Evolutionary conservation across 495 filamentous ascomycete species (phyloP).

Genomic region (Cudoniella acicularis): DNA sequence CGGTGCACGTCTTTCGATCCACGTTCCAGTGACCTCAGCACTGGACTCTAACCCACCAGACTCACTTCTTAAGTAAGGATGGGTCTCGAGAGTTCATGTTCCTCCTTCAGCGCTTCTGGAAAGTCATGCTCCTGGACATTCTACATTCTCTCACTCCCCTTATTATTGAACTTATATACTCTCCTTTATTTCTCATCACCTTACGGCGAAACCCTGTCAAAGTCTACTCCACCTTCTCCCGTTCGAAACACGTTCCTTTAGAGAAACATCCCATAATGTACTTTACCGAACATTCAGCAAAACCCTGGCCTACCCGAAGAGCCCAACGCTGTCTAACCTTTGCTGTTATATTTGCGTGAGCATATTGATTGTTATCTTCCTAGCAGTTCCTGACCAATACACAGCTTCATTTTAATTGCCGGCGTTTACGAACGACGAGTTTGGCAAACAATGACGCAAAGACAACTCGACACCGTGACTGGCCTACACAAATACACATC

Average conservation of each 20-base stretch:
- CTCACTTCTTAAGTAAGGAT: neutral
- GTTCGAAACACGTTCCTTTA: neutral
- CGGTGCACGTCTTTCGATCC: neutral
- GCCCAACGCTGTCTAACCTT: conserved; percentile 15
- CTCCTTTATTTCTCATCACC: neutral
- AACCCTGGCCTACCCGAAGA: conserved; percentile 3
- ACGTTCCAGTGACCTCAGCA: neutral
- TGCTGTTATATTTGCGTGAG: conserved; percentile 14
- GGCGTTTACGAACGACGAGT: neutral
- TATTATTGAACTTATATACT: neutral
- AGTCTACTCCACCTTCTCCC: too few species aligned
- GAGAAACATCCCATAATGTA: neutral
- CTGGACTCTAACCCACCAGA: too few species aligned
- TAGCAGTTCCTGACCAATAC: neutral
- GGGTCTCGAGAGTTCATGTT: neutral
- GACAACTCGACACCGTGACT: conserved; percentile 1
- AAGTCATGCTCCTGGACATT: conserved; percentile 5
- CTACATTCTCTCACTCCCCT: neutral
- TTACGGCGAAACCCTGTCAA: too few species aligned
- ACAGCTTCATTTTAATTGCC: conserved; percentile 6
- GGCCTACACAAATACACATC: conserved; percentile 13
- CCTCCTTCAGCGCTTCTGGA: conserved; percentile 9
- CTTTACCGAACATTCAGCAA: conserved; percentile 6
- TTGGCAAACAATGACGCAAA: neutral
- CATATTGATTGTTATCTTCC: neutral